Evolutionary conservation across 768 basidiomycete genomes (phyloP), one percentile per base, ranked within the genome.

Genomic region (Lactarius pseudohatsudake): DNA sequence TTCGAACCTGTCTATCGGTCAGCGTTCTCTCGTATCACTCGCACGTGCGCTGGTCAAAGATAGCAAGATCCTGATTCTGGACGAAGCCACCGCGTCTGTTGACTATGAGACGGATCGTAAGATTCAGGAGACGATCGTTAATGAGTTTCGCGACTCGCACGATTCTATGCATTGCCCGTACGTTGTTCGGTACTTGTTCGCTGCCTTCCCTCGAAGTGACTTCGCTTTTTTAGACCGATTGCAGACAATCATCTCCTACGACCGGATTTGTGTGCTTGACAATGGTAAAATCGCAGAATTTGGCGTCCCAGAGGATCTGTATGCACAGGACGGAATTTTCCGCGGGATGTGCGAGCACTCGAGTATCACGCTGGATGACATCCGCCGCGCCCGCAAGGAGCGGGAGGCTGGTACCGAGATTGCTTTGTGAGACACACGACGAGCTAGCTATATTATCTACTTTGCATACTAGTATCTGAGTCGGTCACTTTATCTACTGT

Each of bases 21-120:
- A 85, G 86, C 83, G 94, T 28, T 91, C 89, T 10, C 79, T 96
- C 38, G 90, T 96, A 28, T 92, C 91, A 3, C 81, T 96, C 36
- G 96, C 95, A 18, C 82, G 95, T 40, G 96, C 95, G 0, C 77
- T 97, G 32, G 94, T 96, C 43, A 92, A 94, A 71, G 85, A 94
- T 73, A 83, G 89, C 15, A 88, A 86, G 73, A 86, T 96, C 34
- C 86, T 96, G 59, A 86, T 97, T 56, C 81, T 98, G 13, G 95
- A 97, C 74, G 94, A 96, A 79, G 94, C 94, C 0, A 95, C 93
- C 58, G 91, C 91, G 22, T 91, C 90, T 10, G 91, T 94, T 32
- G 92, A 94, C 71, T 90, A 88, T 70, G 92, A 92, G 76, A 96
- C 93, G 0, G 95, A 97, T 78, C 80, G 86, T 65, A 92, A 91